These are phyloP conservation scores for Acanthamoeba lenticulata DNA, from an alignment of 208 protist species.

Conservation along the genomic window DNA sequence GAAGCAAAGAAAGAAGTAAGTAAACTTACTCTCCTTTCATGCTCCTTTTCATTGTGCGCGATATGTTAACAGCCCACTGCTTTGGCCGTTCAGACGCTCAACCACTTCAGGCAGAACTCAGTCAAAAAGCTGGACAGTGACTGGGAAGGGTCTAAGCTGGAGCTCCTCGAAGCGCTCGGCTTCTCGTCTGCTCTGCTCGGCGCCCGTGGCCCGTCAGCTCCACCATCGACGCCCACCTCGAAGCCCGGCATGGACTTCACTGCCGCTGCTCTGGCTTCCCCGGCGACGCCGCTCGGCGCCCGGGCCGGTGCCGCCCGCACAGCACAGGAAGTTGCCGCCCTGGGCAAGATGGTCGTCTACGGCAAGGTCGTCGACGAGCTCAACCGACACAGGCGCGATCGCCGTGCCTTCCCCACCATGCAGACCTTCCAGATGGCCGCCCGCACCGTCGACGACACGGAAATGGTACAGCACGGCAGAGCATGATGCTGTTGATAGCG, in stretches of 20 bases:
- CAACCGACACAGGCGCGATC: not conserved
- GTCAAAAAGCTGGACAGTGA: not conserved
- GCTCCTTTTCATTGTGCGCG: not conserved
- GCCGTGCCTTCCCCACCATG: not conserved
- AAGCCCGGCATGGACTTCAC: not conserved
- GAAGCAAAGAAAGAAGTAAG: conserved; percentile 41
- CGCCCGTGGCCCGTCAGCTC: not conserved
- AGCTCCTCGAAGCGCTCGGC: conserved; percentile 35
- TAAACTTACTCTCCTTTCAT: not conserved
- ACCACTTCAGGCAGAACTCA: not conserved
- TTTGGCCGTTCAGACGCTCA: not conserved
- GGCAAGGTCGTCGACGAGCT: not conserved
- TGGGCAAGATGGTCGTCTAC: conserved; percentile 29
- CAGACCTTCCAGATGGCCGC: not conserved
- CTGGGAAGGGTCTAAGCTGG: conserved; percentile 6
- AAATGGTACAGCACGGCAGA: too few relatives aligned
- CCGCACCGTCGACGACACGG: conserved; percentile 19
- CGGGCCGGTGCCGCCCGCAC: not conserved
- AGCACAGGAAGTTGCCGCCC: not conserved
- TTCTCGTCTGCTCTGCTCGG: not conserved
- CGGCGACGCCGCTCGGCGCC: not conserved
- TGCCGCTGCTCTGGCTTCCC: not conserved
- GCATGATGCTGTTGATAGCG: too few relatives aligned
- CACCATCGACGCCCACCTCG: not conserved
- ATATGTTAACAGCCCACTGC: not conserved